Conservation (phyloP, 495 filamentous ascomycete genomes). For the Podospora conica region DNA sequence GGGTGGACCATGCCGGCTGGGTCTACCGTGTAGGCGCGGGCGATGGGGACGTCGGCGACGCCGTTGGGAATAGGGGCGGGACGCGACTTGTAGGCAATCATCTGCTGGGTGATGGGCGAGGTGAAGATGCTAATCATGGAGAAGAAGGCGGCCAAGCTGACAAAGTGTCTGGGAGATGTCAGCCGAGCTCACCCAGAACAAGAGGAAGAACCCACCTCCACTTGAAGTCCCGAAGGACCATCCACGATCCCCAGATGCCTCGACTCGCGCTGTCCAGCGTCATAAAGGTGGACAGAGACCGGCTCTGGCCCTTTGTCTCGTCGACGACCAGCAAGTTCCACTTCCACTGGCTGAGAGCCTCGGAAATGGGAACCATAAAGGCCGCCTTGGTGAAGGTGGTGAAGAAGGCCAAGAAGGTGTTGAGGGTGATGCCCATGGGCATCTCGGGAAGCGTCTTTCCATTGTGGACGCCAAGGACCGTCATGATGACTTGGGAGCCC, state of each 20-base stretch:
- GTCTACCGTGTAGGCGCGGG: not conserved
- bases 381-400: conserved; percentile 37
- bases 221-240: conserved; percentile 5
- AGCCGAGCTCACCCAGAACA: not conserved
- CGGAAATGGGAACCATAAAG: conserved; percentile 36
- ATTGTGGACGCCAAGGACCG: conserved; percentile 10
- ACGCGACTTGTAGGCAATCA: conserved; percentile 3
- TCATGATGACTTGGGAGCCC: not conserved
- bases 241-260: conserved; percentile 16
- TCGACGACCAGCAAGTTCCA: conserved; percentile 41
- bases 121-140: conserved; percentile 12
- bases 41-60: not conserved
- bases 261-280: conserved; percentile 36
- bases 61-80: not conserved
- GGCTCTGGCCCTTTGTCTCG: conserved; percentile 13
- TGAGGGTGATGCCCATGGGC: conserved; percentile 22
- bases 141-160: conserved; percentile 1
- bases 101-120: conserved; percentile 11
- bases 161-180: not conserved
- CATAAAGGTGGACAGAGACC: conserved; percentile 34
- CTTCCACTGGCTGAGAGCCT: conserved; percentile 40
- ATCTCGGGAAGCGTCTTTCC: conserved; percentile 9
- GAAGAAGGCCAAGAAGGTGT: conserved; percentile 23
- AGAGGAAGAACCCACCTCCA: not conserved
- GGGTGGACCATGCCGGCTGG: not conserved